These are phyloP conservation scores for Sporobolomyces roseus DNA, from an alignment of 768 basidiomycete genomes.

Conservation along the genomic window DNA sequence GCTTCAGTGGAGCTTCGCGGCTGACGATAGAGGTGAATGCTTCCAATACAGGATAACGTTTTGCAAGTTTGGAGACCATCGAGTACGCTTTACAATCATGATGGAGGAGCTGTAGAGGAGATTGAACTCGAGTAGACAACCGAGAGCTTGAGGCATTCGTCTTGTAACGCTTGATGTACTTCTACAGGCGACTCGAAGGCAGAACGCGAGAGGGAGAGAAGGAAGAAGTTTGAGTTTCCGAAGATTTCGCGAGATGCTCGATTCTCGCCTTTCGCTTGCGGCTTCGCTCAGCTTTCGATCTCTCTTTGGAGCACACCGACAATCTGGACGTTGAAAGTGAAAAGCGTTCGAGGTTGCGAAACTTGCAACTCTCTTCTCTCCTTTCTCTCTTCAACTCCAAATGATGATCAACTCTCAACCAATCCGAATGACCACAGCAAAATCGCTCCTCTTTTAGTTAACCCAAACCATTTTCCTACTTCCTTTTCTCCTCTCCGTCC, in stretches of 20 bases:
- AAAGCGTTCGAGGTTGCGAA: neutral
- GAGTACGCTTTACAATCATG: constrained; percentile 27
- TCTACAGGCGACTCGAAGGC: too few species aligned
- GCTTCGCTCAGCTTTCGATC: too few species aligned
- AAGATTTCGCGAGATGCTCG: too few species aligned
- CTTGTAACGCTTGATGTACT: too few species aligned
- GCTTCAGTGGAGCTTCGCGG: neutral
- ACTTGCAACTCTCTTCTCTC: neutral
- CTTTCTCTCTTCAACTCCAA: neutral
- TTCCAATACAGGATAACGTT: constrained; percentile 71
- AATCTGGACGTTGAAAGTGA: too few species aligned
- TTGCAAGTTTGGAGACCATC: constrained; percentile 97
- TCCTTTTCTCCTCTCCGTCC: neutral
- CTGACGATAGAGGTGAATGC: too few species aligned
- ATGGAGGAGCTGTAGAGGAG: constrained; percentile 25
- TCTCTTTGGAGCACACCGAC: too few species aligned
- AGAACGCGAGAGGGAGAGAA: too few species aligned
- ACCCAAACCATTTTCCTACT: constrained; percentile 8
- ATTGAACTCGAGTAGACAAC: constrained; percentile 26
- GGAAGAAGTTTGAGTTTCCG: too few species aligned
- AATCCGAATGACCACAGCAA: neutral
- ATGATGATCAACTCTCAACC: neutral
- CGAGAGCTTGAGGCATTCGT: neutral
- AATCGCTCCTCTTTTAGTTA: constrained; percentile 9
- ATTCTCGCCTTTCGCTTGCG: too few species aligned